Conservation (phyloP, 192 early-diverging fungal genomes). For the Glomus cerebriforme region DNA sequence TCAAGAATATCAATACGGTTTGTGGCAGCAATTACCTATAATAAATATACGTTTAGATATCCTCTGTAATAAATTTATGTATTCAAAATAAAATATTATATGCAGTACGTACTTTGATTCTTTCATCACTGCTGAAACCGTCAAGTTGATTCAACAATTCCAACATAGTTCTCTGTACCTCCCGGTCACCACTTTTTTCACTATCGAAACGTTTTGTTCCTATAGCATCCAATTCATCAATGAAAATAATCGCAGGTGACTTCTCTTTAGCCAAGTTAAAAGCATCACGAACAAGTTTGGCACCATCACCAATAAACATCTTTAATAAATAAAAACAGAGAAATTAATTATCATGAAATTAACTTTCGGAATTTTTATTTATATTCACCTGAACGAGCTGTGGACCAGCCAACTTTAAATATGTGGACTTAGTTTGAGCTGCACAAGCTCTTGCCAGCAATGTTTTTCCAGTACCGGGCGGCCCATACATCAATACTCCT, state of each 20-base stretch:
- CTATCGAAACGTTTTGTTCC: slow-evolving; percentile 99
- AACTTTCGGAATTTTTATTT: neutral
- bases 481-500: slow-evolving; percentile 79
- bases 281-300: slow-evolving; percentile 95
- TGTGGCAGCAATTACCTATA: slow-evolving; percentile 94
- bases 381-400: slow-evolving; percentile 80
- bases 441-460: slow-evolving; percentile 97
- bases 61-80: neutral
- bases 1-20: slow-evolving; percentile 95
- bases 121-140: slow-evolving; percentile 92
- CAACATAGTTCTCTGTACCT: slow-evolving; percentile 98
- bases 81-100: slow-evolving; percentile 8
- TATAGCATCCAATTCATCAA: slow-evolving; percentile 98
- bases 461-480: slow-evolving; percentile 87
- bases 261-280: slow-evolving; percentile 98
- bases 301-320: slow-evolving; percentile 99
- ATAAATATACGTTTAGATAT: slow-evolving; percentile 14
- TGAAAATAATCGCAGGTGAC: slow-evolving; percentile 97
- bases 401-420: slow-evolving; percentile 94
- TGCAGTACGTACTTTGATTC: slow-evolving; percentile 79
- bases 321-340: slow-evolving; percentile 9
- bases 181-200: slow-evolving; percentile 97
- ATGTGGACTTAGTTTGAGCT: slow-evolving; percentile 93
- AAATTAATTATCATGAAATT: neutral
- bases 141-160: slow-evolving; percentile 98